Evolutionary conservation across 1,284 basidiomycete genomes (phyloP), one percentile per base, ranked within the genome.

Genomic region (Ustilago hordei): DNA sequence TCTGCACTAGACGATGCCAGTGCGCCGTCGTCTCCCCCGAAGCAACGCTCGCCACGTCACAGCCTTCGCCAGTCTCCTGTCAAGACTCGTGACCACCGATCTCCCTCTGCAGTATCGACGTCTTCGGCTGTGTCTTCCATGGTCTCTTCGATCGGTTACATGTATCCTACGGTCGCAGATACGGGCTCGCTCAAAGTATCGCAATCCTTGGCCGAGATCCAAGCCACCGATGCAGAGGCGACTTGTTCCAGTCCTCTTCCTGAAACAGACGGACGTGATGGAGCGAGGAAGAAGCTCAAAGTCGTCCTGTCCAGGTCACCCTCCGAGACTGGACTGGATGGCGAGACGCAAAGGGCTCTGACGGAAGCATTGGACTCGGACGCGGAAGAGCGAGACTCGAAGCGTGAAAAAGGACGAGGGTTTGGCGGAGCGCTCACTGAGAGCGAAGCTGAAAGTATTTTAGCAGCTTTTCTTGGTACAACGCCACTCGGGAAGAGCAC

Each of bases 141-240:
- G 9, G 64, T 68, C 0, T 75, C 73, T 4, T 76, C 74, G 15
- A 12, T 68, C 19, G 74, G 74, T 17, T 71, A 76, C 61, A 59
- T 71, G 68, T 68, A 59, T 32, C 74, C 74, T 3, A 76, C 74
- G 3, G 23, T 68, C 0, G 55, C 55, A 0, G 69, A 66, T 8
- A 71, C 74, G 6, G 74, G 69, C 47, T 59, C 69, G 31, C 56
- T 56, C 55, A 76, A 76, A 36, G 69, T 76, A 15, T 57, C 69
- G 4, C 53, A 57, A 45, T 71, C 69, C 13, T 39, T 75, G 34
- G 61, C 55, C 28, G 71, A 74, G 62, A 62, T 74, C n/a, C 62
- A 65, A 15, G 66, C 60, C 3, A 39, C 61, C 4, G 64, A 72
- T 54, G 56, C 69, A 11, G 67, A 60, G 31, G 67, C 68, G 7